These are phyloP conservation scores for Stemphylium vesicarium DNA, from an alignment of 2,329 filamentous ascomycete genomes.

Conservation along the genomic window DNA sequence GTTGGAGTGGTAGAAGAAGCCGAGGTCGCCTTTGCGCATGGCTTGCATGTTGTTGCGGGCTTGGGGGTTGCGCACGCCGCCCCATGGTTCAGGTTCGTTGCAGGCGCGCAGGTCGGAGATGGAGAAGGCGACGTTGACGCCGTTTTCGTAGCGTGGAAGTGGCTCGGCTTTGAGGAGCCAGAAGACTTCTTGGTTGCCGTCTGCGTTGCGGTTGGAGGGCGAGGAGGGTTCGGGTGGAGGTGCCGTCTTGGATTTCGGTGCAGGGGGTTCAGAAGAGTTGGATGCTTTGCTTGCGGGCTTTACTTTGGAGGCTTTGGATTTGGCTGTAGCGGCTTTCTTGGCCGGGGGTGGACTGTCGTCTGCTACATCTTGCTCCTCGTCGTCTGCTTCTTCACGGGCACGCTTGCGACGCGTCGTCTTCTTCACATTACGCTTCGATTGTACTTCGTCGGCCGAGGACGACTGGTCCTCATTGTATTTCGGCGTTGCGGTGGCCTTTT, in stretches of 20 bases:
- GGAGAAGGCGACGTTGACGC: slow-evolving; percentile 87
- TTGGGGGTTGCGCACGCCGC: slow-evolving; percentile 64
- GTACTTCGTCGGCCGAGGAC: slow-evolving; percentile 20
- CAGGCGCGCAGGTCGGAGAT: slow-evolving; percentile 84
- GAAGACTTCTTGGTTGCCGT: slow-evolving; percentile 44
- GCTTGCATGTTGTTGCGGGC: slow-evolving; percentile 88
- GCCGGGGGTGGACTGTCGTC: slow-evolving; percentile 20
- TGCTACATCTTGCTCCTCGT: slow-evolving; percentile 16
- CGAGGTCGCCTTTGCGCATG: slow-evolving; percentile 90
- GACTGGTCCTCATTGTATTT: slow-evolving; percentile 32
- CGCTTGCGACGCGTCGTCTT: slow-evolving; percentile 40
- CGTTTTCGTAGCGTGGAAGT: slow-evolving; percentile 83
- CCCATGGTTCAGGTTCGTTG: slow-evolving; percentile 84
- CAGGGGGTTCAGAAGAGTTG: slow-evolving; percentile 2
- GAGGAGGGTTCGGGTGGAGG: slow-evolving; percentile 23
- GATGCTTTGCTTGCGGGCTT: background rate
- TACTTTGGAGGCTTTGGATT: slow-evolving; percentile 11
- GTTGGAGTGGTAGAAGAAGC: slow-evolving; percentile 97
- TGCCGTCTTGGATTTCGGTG: slow-evolving; percentile 15
- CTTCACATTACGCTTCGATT: slow-evolving; percentile 28
- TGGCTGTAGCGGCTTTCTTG: slow-evolving; percentile 28
- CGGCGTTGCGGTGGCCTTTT: slow-evolving; percentile 19
- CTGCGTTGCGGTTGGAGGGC: slow-evolving; percentile 34
- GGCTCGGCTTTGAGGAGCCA: slow-evolving; percentile 70
- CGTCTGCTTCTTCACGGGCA: slow-evolving; percentile 23